A percentile compares a stretch with the other conserved stretches of the same genome.
Evolutionary conservation across 306 rosid species (phyloP).

Genomic region (Calophaca sinica): DNA sequence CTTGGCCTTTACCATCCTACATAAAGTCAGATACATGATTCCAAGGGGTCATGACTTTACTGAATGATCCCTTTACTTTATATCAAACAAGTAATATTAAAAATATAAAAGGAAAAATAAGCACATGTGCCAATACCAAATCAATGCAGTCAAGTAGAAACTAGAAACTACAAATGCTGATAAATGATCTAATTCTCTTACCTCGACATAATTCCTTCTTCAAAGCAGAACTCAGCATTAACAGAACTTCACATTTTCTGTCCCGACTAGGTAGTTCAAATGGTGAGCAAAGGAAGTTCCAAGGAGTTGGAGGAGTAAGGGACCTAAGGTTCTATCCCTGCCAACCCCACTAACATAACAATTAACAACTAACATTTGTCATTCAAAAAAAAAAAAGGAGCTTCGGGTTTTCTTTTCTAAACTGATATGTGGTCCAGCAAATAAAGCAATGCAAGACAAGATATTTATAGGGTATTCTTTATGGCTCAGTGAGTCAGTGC

Average conservation of each 20-base stretch:
- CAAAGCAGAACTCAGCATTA: neutral
- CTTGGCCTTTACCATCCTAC: neutral
- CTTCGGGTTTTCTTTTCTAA: too few relatives aligned
- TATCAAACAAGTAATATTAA: neutral
- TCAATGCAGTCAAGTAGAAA: neutral
- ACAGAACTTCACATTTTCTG: neutral
- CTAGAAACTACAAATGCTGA: neutral
- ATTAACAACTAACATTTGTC: too few relatives aligned
- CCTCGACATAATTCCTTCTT: neutral
- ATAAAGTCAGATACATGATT: slow-evolving; percentile 13
- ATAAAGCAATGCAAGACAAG: too few relatives aligned
- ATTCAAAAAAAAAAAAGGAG: too few relatives aligned
- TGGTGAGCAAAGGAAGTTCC: too few relatives aligned
- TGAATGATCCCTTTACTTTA: neutral
- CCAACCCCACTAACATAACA: too few relatives aligned
- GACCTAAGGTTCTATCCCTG: too few relatives aligned
- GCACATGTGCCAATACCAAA: neutral
- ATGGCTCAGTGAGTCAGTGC: neutral
- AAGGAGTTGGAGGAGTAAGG: too few relatives aligned
- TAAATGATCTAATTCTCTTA: neutral
- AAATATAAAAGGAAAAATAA: neutral
- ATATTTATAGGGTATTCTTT: slow-evolving; percentile 6
- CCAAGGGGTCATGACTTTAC: slow-evolving; percentile 2
- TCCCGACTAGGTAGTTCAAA: too few relatives aligned
- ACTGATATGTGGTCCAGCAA: too few relatives aligned